A percentile compares a stretch with the other conserved stretches of the same genome.
Conservation (phyloP, 169 alveolate species). For the Theileria orientalis region DNA sequence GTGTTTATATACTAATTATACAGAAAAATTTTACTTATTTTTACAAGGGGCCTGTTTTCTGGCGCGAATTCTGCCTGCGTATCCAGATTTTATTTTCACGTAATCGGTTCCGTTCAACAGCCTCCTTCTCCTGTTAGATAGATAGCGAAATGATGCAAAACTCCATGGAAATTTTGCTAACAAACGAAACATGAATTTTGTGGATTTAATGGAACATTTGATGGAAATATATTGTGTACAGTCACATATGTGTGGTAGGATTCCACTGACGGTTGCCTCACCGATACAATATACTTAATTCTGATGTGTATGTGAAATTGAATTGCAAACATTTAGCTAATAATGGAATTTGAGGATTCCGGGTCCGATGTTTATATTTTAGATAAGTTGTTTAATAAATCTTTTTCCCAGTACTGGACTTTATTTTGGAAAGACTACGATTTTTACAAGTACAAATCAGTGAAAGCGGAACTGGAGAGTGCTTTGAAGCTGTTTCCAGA, state of each 20-base stretch:
- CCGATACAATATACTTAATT: background rate
- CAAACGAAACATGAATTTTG: background rate
- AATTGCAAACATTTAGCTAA: background rate
- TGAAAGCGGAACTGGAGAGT: conserved; percentile 17
- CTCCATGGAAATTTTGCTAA: conserved; percentile 10
- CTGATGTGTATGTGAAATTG: background rate
- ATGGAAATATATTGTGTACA: background rate
- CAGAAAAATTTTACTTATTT: conserved; percentile 22
- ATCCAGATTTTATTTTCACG: conserved; percentile 74
- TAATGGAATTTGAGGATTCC: conserved; percentile 1
- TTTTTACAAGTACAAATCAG: conserved; percentile 12
- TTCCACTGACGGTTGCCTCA: background rate
- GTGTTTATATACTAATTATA: background rate
- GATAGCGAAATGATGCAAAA: conserved; percentile 14
- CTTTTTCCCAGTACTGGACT: conserved; percentile 60
- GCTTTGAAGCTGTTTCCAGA: conserved; percentile 4
- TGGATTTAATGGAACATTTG: background rate
- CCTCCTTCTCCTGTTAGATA: conserved; percentile 75
- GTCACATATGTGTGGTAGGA: background rate
- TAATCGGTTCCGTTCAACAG: conserved; percentile 78
- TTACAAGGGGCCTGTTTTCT: conserved; percentile 77
- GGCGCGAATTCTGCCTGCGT: conserved; percentile 76
- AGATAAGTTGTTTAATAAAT: conserved; percentile 28
- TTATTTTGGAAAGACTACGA: conserved; percentile 35
- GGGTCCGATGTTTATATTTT: conserved; percentile 27